These are phyloP conservation scores for Pseudisothecium myosuroides DNA, from an alignment of 225 moss, liverwort and hornwort species.

Conservation along the genomic window DNA sequence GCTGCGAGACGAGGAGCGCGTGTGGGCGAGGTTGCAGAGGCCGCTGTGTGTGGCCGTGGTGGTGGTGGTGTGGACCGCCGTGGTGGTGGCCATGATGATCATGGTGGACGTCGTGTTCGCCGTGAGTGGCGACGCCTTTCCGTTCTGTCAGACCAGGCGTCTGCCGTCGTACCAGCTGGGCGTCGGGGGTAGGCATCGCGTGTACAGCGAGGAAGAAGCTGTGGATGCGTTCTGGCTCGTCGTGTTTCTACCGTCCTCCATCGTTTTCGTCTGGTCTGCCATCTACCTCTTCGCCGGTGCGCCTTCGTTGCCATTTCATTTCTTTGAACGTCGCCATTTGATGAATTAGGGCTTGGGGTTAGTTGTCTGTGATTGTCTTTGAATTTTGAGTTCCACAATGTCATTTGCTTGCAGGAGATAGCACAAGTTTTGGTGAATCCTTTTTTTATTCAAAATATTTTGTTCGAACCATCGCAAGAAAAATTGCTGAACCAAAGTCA, in stretches of 20 bases:
- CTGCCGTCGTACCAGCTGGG: conserved; percentile 17
- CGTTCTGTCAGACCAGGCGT: conserved; percentile 67
- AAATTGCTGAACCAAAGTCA: not conserved
- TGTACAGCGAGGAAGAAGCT: conserved; percentile 69
- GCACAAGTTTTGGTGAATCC: not conserved
- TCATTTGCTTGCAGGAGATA: not conserved
- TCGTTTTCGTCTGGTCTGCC: conserved; percentile 49
- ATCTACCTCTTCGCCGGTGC: conserved; percentile 82
- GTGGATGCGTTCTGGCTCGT: conserved; percentile 72
- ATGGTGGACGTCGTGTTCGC: conserved; percentile 80
- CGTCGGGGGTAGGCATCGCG: not conserved
- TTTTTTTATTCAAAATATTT: not conserved
- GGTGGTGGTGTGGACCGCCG: conserved; percentile 37
- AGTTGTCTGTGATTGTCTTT: not conserved
- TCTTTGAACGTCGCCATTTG: not conserved
- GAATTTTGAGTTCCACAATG: not conserved
- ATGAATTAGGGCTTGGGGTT: not conserved
- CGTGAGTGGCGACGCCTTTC: conserved; percentile 50
- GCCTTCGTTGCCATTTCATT: not conserved
- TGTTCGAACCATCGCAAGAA: not conserved
- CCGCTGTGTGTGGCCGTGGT: conserved; percentile 49
- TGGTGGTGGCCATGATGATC: conserved; percentile 37
- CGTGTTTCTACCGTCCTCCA: conserved; percentile 76
- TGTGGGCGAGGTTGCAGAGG: conserved; percentile 48
- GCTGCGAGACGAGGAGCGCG: conserved; percentile 53